Evolutionary conservation across 805 yeast species (phyloP).

Genomic region (Candida vaughaniae): DNA sequence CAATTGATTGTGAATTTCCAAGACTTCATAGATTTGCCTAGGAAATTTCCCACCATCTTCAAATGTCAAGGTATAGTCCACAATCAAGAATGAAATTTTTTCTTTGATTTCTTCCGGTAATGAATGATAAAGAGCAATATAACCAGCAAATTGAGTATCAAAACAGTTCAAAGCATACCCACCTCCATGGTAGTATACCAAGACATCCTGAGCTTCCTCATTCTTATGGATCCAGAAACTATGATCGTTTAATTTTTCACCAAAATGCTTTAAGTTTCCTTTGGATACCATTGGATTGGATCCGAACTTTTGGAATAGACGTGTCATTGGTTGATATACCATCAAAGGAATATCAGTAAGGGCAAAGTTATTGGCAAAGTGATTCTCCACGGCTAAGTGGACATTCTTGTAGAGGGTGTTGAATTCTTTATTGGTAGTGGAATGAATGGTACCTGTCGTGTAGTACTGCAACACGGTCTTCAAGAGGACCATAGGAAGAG

Average conservation of each 20-base stretch:
- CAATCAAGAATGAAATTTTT: slow-evolving; percentile 24
- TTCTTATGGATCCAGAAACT: slow-evolving; percentile 35
- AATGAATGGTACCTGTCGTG: slow-evolving; percentile 32
- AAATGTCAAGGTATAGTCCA: slow-evolving; percentile 33
- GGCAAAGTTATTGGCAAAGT: slow-evolving; percentile 23
- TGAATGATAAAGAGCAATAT: slow-evolving; percentile 28
- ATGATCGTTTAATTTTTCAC: slow-evolving; percentile 21
- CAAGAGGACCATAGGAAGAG: slow-evolving; percentile 23
- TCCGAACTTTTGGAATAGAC: slow-evolving; percentile 13
- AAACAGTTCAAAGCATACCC: slow-evolving; percentile 27
- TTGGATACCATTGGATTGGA: slow-evolving; percentile 11
- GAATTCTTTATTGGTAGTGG: slow-evolving; percentile 27
- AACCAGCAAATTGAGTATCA: slow-evolving; percentile 29
- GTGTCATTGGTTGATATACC: slow-evolving; percentile 21
- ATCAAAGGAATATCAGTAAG: slow-evolving; percentile 21
- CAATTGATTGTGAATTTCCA: slow-evolving; percentile 24
- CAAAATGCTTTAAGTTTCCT: slow-evolving; percentile 14
- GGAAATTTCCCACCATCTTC: slow-evolving; percentile 31
- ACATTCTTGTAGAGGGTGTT: slow-evolving; percentile 27
- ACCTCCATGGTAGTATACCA: slow-evolving; percentile 41
- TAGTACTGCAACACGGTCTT: slow-evolving; percentile 24
- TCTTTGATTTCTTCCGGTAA: slow-evolving; percentile 18
- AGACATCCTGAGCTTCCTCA: slow-evolving; percentile 15
- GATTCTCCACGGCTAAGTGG: slow-evolving; percentile 24
- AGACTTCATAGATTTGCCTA: slow-evolving; percentile 29